phyloP scores from a whole-genome alignment of 2,329 filamentous ascomycete genomes.

The Zasmidium citrigriseum region DNA sequence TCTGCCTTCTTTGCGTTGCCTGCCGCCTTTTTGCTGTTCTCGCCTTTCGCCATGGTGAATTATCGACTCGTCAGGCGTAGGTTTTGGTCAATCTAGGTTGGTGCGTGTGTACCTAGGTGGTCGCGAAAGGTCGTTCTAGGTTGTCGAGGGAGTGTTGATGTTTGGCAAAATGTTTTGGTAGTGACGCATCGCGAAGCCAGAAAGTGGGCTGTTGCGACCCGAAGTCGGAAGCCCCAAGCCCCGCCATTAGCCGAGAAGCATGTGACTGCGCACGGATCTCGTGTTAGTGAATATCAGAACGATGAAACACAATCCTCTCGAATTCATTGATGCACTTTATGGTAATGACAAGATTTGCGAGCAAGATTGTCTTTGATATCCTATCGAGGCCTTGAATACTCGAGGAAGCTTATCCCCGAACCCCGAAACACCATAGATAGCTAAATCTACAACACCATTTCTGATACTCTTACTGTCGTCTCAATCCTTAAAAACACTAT shows the following conservation, averaged over 20 bases:
- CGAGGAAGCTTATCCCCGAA: no score
- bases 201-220: slow-evolving; percentile 7
- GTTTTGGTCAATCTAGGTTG: not conserved
- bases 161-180: slow-evolving; percentile 1
- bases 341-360: no score
- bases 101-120: not conserved
- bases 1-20: slow-evolving; percentile 94
- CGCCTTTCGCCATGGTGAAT: slow-evolving; percentile 32
- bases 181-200: slow-evolving; percentile 7
- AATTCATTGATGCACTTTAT: no score
- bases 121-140: not conserved
- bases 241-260: not conserved
- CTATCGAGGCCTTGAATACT: no score
- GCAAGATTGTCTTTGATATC: no score
- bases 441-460: no score
- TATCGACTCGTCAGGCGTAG: not conserved
- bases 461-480: no score
- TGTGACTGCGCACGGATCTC: not conserved
- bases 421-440: no score
- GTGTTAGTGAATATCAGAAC: no score
- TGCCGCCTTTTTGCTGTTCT: slow-evolving; percentile 84
- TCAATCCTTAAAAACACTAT: not conserved
- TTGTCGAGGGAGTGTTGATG: not conserved
- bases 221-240: not conserved
- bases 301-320: no score